Percentiles rank a stretch among this genome's conserved stretches.
Evolutionary conservation across 108 stramenopile genomes (phyloP).

Genomic region (Skeletonema costatum): DNA sequence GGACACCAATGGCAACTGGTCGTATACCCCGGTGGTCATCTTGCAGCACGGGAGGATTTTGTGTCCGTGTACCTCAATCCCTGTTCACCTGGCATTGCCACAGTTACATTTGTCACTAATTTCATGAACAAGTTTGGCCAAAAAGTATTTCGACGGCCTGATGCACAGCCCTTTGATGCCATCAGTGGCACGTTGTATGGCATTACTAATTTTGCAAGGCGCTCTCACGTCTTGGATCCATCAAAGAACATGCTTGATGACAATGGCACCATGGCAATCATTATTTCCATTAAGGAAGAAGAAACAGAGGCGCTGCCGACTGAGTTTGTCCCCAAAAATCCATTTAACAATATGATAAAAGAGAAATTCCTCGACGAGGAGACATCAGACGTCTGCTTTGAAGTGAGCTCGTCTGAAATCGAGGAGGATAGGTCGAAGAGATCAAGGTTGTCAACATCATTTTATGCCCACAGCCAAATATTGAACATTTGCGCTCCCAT

Average conservation of each 20-base stretch:
- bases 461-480: too few species aligned
- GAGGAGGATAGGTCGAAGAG: background rate
- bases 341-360: background rate
- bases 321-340: background rate
- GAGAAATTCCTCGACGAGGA: background rate
- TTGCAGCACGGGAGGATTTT: background rate
- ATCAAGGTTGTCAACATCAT: background rate
- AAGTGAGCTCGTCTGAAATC: background rate
- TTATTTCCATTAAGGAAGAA: background rate
- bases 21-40: constrained; percentile 6
- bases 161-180: background rate
- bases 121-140: background rate
- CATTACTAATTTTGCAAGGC: background rate
- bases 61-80: background rate
- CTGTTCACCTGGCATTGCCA: background rate
- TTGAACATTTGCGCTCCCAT: background rate
- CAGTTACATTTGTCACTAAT: background rate
- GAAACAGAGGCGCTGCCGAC: background rate
- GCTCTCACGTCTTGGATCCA: background rate
- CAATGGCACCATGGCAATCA: background rate
- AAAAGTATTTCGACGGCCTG: too few species aligned
- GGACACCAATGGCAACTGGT: constrained; percentile 52
- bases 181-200: background rate
- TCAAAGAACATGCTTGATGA: too few species aligned
- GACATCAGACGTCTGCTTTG: background rate